A percentile compares a stretch with the other conserved stretches of the same genome.
Conservation (phyloP, 345 rosid species). For the Boechera stricta region DNA sequence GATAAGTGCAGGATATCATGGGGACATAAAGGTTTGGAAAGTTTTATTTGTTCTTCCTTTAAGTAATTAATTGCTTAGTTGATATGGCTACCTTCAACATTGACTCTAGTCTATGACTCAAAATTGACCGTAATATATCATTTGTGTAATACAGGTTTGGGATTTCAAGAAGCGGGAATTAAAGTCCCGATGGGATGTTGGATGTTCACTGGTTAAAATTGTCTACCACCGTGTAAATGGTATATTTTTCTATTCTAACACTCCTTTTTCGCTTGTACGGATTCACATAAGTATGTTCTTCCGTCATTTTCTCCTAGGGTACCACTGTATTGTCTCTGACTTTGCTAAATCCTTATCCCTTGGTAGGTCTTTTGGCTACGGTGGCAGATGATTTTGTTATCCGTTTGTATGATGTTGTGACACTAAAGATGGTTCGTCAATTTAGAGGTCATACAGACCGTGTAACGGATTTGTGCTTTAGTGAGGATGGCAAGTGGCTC, state of each 20-base stretch:
- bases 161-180: conserved; percentile 77
- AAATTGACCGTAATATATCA: neutral
- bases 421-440: conserved; percentile 86
- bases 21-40: conserved; percentile 73
- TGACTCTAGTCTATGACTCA: neutral
- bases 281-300: neutral
- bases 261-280: conserved; percentile 6
- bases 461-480: conserved; percentile 82
- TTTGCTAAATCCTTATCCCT: conserved; percentile 27
- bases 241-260: conserved; percentile 29
- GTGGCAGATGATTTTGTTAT: conserved; percentile 88
- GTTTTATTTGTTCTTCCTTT: conserved; percentile 4
- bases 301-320: conserved; percentile 2
- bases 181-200: conserved; percentile 84
- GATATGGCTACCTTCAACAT: conserved; percentile 12
- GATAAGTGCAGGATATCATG: conserved; percentile 95
- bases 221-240: conserved; percentile 82
- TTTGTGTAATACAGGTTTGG: conserved; percentile 71
- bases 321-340: conserved; percentile 1
- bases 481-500: conserved; percentile 98
- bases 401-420: conserved; percentile 74
- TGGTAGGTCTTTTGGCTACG: conserved; percentile 86
- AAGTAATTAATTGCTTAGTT: conserved; percentile 3
- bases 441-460: conserved; percentile 96
- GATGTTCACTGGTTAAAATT: conserved; percentile 74